Conservation (phyloP, 371 early-diverging fungal species). For the Vavraia culicis region DNA sequence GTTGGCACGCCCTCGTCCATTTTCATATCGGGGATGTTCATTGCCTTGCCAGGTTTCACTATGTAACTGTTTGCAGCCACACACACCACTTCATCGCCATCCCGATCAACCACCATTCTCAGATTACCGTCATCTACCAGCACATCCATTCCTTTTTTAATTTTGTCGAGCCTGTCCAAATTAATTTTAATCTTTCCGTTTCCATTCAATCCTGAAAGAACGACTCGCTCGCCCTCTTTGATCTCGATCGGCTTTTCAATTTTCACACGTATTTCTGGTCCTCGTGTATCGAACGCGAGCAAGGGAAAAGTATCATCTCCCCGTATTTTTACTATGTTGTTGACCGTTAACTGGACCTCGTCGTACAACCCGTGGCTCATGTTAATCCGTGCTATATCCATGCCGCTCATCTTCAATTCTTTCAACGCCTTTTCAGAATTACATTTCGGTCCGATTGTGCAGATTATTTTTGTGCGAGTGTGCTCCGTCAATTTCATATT, state of each 20-base stretch:
- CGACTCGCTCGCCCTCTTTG: slow-evolving; percentile 41
- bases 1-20: slow-evolving; percentile 72
- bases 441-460: slow-evolving; percentile 36
- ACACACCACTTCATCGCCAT: slow-evolving; percentile 43
- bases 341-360: no score
- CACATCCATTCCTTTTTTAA: slow-evolving; percentile 57
- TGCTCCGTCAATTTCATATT: no score
- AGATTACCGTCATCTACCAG: slow-evolving; percentile 51
- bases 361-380: slow-evolving; percentile 45
- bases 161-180: slow-evolving; percentile 49
- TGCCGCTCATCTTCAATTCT: slow-evolving; percentile 51
- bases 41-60: slow-evolving; percentile 57
- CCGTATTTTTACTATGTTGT: no score
- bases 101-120: slow-evolving; percentile 36
- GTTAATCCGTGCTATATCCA: slow-evolving; percentile 71
- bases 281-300: slow-evolving; percentile 43
- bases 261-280: slow-evolving; percentile 47
- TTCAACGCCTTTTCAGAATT: slow-evolving; percentile 32
- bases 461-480: slow-evolving; percentile 41
- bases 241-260: slow-evolving; percentile 7
- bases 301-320: no score
- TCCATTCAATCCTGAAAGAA: slow-evolving; percentile 2
- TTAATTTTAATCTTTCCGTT: slow-evolving; percentile 12
- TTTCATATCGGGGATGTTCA: slow-evolving; percentile 60
- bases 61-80: slow-evolving; percentile 53